phyloP scores from a whole-genome alignment of 371 early-diverging fungal species.

The Mucor mucedo region DNA sequence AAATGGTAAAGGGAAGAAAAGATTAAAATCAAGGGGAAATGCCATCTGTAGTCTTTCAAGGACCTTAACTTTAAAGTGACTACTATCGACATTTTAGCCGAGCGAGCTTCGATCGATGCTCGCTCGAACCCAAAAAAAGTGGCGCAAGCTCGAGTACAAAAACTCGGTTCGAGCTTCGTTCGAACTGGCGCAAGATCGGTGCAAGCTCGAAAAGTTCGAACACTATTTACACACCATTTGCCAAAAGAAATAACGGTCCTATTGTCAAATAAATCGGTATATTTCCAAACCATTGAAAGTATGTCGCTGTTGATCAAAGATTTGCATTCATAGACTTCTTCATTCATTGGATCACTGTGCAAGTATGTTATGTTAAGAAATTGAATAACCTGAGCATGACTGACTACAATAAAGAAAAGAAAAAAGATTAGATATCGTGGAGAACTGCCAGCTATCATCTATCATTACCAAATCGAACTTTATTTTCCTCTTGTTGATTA shows the following conservation, averaged over 20 bases:
- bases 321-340: conserved; percentile 28
- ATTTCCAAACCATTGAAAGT: conserved; percentile 28
- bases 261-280: conserved; percentile 27
- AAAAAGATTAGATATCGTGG: conserved; percentile 1
- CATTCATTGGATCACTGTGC: conserved; percentile 27
- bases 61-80: too few relatives aligned
- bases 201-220: too few relatives aligned
- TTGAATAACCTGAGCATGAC: conserved; percentile 27
- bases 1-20: too few relatives aligned
- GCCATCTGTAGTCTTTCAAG: too few relatives aligned
- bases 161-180: too few relatives aligned
- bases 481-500: conserved; percentile 22
- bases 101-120: too few relatives aligned
- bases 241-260: conserved; percentile 20
- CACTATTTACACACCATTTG: conserved; percentile 25
- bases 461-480: conserved; percentile 22
- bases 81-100: too few relatives aligned
- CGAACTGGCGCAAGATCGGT: too few relatives aligned
- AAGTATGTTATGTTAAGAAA: conserved; percentile 23
- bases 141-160: too few relatives aligned
- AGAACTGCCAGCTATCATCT: too few relatives aligned
- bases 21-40: too few relatives aligned
- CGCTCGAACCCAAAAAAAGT: too few relatives aligned
- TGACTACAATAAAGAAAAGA: conserved; percentile 22
- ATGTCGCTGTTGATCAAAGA: conserved; percentile 27